These are phyloP conservation scores for Verticillium nubilum DNA, from an alignment of 2,329 filamentous ascomycete species.

Conservation along the genomic window DNA sequence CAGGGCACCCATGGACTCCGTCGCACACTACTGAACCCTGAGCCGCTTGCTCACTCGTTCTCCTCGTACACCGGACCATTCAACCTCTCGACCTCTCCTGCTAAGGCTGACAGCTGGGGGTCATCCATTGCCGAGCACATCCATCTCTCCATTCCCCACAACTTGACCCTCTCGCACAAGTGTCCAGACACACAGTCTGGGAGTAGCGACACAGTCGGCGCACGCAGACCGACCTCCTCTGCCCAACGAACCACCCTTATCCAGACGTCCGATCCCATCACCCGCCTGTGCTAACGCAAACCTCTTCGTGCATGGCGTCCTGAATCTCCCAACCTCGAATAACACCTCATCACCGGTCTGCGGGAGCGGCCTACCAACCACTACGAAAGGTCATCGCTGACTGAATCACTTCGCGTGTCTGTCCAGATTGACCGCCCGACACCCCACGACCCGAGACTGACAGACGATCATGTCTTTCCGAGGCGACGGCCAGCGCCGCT, in stretches of 20 bases:
- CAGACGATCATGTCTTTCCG: constrained; percentile 53
- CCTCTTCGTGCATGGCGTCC: background rate
- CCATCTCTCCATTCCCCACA: background rate
- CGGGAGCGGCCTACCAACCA: background rate
- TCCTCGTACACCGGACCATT: background rate
- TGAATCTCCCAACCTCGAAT: background rate
- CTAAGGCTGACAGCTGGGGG: background rate
- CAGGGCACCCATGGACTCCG: background rate
- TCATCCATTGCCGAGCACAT: background rate
- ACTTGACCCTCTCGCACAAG: background rate
- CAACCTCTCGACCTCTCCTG: background rate
- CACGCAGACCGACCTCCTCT: background rate
- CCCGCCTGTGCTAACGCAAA: background rate
- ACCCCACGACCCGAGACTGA: background rate
- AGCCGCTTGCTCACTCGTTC: background rate
- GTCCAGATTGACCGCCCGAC: background rate
- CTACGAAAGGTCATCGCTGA: background rate
- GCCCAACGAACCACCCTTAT: background rate
- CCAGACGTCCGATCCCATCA: background rate
- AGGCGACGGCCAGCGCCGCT: constrained; percentile 57
- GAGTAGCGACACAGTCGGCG: background rate
- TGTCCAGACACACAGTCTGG: background rate
- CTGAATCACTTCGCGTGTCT: background rate
- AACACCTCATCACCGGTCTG: background rate
- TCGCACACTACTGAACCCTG: background rate